These are phyloP conservation scores for Cyclostephanos invisitatus DNA, from an alignment of 108 stramenopile genomes.

Conservation along the genomic window DNA sequence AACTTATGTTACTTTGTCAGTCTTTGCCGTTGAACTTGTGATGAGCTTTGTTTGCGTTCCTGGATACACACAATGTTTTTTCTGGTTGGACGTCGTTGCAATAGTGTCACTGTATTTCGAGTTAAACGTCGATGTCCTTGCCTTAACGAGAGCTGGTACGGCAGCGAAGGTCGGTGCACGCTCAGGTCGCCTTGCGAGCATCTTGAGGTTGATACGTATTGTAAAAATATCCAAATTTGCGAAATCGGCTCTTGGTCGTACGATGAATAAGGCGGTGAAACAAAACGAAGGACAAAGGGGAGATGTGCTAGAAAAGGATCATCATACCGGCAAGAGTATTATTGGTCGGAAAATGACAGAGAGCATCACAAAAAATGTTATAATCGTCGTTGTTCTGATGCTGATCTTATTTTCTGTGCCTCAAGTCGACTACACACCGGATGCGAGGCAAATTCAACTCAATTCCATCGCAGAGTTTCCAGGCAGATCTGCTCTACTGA, in stretches of 20 bases:
- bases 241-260: slow-evolving; percentile 33
- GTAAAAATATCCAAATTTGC: slow-evolving; percentile 53
- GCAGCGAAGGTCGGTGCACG: slow-evolving; percentile 53
- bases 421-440: slow-evolving; percentile 34
- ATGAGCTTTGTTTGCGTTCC: slow-evolving; percentile 32
- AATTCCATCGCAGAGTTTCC: slow-evolving; percentile 40
- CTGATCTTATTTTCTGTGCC: slow-evolving; percentile 44
- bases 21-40: slow-evolving; percentile 48
- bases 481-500: slow-evolving; percentile 19
- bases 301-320: slow-evolving; percentile 44
- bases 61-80: slow-evolving; percentile 55
- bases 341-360: slow-evolving; percentile 61
- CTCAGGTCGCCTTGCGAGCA: slow-evolving; percentile 40
- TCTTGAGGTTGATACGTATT: slow-evolving; percentile 51
- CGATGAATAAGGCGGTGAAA: slow-evolving; percentile 20
- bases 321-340: slow-evolving; percentile 51
- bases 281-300: slow-evolving; percentile 1
- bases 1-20: slow-evolving; percentile 35
- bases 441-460: slow-evolving; percentile 52
- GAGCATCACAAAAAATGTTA: slow-evolving; percentile 50
- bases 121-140: slow-evolving; percentile 30
- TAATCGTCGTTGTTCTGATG: slow-evolving; percentile 38
- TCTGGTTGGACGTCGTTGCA: slow-evolving; percentile 52
- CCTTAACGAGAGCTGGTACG: slow-evolving; percentile 50
- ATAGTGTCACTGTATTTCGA: slow-evolving; percentile 45